Percentiles rank a stretch among this genome's conserved stretches.
phyloP scores from a whole-genome alignment of 805 yeast species.

The Schwanniomyces vanrijiae region DNA sequence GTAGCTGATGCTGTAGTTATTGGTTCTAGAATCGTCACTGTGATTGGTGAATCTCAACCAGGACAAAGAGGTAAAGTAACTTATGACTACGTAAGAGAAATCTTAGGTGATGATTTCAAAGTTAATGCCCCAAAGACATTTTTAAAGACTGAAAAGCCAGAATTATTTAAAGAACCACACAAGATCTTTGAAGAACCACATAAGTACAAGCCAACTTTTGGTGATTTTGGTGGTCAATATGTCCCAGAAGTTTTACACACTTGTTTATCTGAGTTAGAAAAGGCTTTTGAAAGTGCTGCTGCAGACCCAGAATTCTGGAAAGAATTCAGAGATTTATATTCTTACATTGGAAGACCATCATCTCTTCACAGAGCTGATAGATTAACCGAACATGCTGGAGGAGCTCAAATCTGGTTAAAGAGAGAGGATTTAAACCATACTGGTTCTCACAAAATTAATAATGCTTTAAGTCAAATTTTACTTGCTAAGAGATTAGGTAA shows the following conservation, averaged over 20 bases:
- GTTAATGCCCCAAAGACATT: slow-evolving; percentile 28
- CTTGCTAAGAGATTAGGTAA: slow-evolving; percentile 80
- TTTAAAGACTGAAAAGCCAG: slow-evolving; percentile 18
- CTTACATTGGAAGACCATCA: slow-evolving; percentile 96
- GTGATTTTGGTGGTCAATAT: slow-evolving; percentile 97
- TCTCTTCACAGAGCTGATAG: slow-evolving; percentile 88
- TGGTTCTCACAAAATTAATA: slow-evolving; percentile 85
- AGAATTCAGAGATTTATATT: slow-evolving; percentile 79
- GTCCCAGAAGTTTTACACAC: slow-evolving; percentile 96
- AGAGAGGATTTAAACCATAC: slow-evolving; percentile 94
- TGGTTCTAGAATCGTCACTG: slow-evolving; percentile 79
- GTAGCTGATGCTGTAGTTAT: slow-evolving; percentile 94
- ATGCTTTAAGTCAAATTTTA: slow-evolving; percentile 79
- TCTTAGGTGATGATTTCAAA: slow-evolving; percentile 56
- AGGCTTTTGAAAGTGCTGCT: slow-evolving; percentile 81
- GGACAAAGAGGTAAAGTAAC: slow-evolving; percentile 67
- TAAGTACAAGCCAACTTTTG: slow-evolving; percentile 76
- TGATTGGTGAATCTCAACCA: slow-evolving; percentile 61
- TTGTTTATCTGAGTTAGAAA: slow-evolving; percentile 86
- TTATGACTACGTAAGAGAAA: slow-evolving; percentile 62
- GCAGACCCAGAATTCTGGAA: slow-evolving; percentile 94
- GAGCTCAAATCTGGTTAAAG: slow-evolving; percentile 92
- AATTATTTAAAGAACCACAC: slow-evolving; percentile 28
- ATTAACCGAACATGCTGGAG: slow-evolving; percentile 86
- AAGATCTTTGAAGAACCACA: slow-evolving; percentile 55